Evolutionary conservation across 805 yeast genomes (phyloP).

Genomic region (Yamadazyma tumulicola): DNA sequence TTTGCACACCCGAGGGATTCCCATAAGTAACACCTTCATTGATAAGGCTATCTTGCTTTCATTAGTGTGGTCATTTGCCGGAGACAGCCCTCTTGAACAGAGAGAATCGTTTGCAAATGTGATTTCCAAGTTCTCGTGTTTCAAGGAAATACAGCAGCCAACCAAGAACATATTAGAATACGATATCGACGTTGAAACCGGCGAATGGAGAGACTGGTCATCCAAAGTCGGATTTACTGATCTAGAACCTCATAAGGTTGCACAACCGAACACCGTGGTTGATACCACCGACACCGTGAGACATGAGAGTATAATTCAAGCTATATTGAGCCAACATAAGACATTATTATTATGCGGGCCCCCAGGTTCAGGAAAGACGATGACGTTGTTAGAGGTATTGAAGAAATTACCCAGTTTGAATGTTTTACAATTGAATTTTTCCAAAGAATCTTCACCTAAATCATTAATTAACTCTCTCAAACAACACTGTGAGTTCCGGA

Average conservation of each 20-base stretch:
- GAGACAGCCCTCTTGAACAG: conserved; percentile 45
- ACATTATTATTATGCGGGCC: conserved; percentile 87
- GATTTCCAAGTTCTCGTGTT: conserved; percentile 18
- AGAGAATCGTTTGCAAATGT: conserved; percentile 34
- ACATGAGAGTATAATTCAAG: conserved; percentile 59
- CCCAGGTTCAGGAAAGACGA: conserved; percentile 96
- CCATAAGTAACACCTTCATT: conserved; percentile 18
- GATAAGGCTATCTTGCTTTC: conserved; percentile 34
- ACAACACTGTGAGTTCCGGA: conserved; percentile 63
- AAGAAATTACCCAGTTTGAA: conserved; percentile 55
- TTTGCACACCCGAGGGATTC: conserved; percentile 6
- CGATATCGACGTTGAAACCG: conserved; percentile 9
- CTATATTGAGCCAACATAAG: conserved; percentile 51
- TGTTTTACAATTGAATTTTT: conserved; percentile 71
- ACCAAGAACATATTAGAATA: conserved; percentile 1
- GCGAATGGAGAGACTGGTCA: conserved; percentile 11
- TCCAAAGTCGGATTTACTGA: conserved; percentile 36
- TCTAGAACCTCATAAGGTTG: conserved; percentile 57
- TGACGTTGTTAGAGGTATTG: conserved; percentile 74
- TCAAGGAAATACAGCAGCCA: conserved; percentile 8
- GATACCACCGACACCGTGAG: conserved; percentile 76
- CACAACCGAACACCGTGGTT: conserved; percentile 60
- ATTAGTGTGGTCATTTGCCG: conserved; percentile 62
- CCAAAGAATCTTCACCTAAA: conserved; percentile 70
- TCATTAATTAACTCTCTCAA: conserved; percentile 62